Conservation (phyloP, 1,284 basidiomycete species). For the Neolentinus lepideus region DNA sequence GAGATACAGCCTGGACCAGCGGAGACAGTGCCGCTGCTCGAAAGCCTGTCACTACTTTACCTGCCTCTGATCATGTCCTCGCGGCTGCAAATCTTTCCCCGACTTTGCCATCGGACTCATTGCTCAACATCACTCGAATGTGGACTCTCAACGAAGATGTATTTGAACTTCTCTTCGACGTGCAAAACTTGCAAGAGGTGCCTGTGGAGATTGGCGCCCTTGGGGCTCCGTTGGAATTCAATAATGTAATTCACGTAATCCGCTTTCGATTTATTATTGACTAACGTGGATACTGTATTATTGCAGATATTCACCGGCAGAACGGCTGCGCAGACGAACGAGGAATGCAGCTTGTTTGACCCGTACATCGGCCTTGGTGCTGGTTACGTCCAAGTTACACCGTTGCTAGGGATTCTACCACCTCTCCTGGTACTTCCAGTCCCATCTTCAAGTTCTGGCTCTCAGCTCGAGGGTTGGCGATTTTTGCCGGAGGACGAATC, state of each 20-base stretch:
- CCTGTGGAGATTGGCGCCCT: conserved; percentile 50
- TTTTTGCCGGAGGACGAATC: conserved; percentile 45
- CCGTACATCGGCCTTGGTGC: conserved; percentile 54
- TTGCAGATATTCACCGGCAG: conserved; percentile 48
- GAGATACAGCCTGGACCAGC: conserved; percentile 36
- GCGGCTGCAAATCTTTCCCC: conserved; percentile 43
- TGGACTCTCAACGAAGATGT: conserved; percentile 39
- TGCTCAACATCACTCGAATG: conserved; percentile 43
- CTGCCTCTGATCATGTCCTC: conserved; percentile 34
- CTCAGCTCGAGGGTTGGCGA: conserved; percentile 53
- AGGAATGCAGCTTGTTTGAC: conserved; percentile 47
- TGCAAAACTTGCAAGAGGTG: conserved; percentile 37
- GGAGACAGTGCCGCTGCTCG: conserved; percentile 42
- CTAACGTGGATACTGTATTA: neutral
- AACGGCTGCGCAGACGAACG: conserved; percentile 43
- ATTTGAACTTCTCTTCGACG: conserved; percentile 43
- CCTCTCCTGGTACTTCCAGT: conserved; percentile 45
- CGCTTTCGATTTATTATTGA: conserved; percentile 1
- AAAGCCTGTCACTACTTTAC: conserved; percentile 29
- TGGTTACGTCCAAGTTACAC: conserved; percentile 45
- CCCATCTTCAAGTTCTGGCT: conserved; percentile 32
- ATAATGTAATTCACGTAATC: conserved; percentile 32
- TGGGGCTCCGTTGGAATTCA: conserved; percentile 49
- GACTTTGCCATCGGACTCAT: conserved; percentile 36
- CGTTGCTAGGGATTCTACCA: conserved; percentile 46